Conservation (phyloP, 345 rosid species). For the Eucalyptus polybractea region DNA sequence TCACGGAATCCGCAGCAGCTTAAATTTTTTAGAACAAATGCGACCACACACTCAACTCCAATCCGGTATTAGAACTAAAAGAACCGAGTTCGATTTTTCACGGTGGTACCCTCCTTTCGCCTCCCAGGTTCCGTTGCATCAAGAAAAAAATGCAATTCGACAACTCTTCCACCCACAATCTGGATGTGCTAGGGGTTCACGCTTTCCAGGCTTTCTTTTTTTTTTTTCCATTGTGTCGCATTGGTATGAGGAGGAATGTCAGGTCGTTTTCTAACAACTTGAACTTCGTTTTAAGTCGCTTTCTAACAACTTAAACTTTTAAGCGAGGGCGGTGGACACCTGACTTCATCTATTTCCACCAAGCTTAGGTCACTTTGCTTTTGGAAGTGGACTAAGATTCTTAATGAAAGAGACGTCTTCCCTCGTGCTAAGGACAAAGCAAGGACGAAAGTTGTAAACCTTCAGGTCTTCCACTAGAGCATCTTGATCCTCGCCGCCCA, state of each 20-base stretch:
- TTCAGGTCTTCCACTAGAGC: background rate
- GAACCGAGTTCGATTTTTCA: background rate
- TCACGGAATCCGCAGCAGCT: background rate
- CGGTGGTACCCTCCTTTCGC: background rate
- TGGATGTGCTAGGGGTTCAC: background rate
- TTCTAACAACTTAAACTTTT: background rate
- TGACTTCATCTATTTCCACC: background rate
- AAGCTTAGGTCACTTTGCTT: background rate
- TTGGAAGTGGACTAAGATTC: background rate
- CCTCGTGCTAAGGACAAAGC: background rate
- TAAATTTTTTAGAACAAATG: background rate
- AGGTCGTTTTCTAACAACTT: background rate
- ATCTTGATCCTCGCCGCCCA: background rate
- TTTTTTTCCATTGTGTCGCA: background rate
- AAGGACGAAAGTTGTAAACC: background rate
- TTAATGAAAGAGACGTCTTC: background rate
- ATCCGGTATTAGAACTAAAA: background rate
- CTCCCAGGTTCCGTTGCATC: background rate
- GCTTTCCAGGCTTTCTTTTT: background rate
- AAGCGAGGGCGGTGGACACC: background rate
- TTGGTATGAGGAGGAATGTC: background rate
- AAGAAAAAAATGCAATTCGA: background rate
- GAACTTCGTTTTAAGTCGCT: background rate
- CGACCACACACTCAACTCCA: background rate
- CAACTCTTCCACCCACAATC: background rate